phyloP scores from a whole-genome alignment of 2,329 filamentous ascomycete species.

The Trichoderma hamatum region DNA sequence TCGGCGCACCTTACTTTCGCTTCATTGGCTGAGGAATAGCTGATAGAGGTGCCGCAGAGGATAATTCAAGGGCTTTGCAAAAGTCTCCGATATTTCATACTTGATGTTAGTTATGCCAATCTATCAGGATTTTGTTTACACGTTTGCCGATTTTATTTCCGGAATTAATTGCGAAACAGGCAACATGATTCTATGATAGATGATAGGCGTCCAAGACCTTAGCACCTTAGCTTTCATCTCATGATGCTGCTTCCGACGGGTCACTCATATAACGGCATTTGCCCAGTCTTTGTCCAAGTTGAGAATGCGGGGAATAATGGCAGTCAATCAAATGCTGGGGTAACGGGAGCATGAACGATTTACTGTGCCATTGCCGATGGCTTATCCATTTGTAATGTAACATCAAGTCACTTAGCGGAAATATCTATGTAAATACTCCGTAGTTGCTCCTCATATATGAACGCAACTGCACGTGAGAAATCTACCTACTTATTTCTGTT shows the following conservation, averaged over 20 bases:
- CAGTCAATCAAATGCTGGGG: background rate
- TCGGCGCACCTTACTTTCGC: background rate
- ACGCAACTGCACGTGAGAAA: background rate
- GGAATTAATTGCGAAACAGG: background rate
- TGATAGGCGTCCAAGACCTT: background rate
- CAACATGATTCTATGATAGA: background rate
- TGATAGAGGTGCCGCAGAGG: background rate
- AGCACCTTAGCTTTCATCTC: background rate
- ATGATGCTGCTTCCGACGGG: constrained; percentile 14
- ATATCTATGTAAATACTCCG: background rate
- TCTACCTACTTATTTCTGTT: background rate
- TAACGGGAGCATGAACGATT: background rate
- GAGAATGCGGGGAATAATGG: constrained; percentile 3
- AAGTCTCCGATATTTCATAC: background rate
- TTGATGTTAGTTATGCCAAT: background rate
- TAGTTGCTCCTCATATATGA: constrained; percentile 15
- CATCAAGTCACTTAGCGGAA: constrained; percentile 3
- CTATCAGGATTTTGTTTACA: background rate
- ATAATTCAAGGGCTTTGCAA: background rate
- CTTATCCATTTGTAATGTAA: background rate
- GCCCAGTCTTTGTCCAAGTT: background rate
- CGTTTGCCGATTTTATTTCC: constrained; percentile 1
- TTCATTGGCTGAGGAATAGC: background rate
- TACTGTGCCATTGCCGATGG: background rate
- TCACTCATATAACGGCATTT: background rate